Conservation (phyloP, 2,329 filamentous ascomycete species). For the Aspergillus calidoustus region DNA sequence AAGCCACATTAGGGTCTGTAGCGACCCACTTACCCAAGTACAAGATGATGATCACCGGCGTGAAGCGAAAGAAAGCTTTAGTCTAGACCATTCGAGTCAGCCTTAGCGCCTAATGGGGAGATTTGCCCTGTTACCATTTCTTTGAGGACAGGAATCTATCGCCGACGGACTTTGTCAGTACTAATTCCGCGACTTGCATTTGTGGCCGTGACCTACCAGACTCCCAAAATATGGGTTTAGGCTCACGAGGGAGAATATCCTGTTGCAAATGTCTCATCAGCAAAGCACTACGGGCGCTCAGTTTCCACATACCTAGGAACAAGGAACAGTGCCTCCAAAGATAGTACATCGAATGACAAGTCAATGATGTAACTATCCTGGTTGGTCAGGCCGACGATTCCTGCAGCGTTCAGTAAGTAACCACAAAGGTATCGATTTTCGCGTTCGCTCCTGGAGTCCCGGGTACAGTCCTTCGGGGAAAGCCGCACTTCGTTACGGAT, state of each 20-base stretch:
- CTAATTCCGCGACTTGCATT: slow-evolving; percentile 17
- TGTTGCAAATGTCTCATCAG: slow-evolving; percentile 36
- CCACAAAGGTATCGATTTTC: not conserved
- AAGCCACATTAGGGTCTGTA: not conserved
- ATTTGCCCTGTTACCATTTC: slow-evolving; percentile 69
- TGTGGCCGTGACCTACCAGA: slow-evolving; percentile 37
- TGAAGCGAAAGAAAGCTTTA: slow-evolving; percentile 86
- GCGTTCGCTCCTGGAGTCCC: not conserved
- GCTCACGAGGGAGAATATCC: slow-evolving; percentile 84
- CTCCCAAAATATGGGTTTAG: slow-evolving; percentile 82
- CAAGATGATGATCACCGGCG: slow-evolving; percentile 76
- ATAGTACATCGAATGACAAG: slow-evolving; percentile 84
- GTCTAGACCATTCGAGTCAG: slow-evolving; percentile 53
- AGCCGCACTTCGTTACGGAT: too few species aligned
- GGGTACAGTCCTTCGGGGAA: too few species aligned
- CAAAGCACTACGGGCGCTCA: not conserved
- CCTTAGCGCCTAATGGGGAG: slow-evolving; percentile 23
- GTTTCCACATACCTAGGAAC: slow-evolving; percentile 65
- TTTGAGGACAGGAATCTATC: slow-evolving; percentile 80
- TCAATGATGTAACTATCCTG: slow-evolving; percentile 69
- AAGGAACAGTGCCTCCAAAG: slow-evolving; percentile 86
- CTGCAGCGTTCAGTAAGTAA: slow-evolving; percentile 42
- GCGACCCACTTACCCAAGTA: slow-evolving; percentile 65
- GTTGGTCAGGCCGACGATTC: slow-evolving; percentile 68
- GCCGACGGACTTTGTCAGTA: slow-evolving; percentile 26